Conservation (phyloP, 2,329 filamentous ascomycete genomes). For the Penicillium sp. region DNA sequence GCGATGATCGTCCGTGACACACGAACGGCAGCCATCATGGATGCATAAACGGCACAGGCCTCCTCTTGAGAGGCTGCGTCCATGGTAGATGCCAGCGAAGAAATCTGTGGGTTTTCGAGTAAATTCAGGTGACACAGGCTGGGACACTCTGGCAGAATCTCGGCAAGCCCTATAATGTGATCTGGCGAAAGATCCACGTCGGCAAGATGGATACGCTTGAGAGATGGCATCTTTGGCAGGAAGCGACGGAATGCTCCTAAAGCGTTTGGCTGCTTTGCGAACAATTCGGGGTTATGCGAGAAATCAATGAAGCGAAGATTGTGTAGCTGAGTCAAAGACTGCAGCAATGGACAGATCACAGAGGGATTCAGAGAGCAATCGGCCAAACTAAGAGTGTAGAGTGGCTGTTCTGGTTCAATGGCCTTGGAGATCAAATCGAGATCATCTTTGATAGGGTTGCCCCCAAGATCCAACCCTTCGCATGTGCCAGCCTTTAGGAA, state of each 20-base stretch:
- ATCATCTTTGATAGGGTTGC: constrained; percentile 64
- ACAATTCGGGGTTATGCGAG: constrained; percentile 80
- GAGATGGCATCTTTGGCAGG: constrained; percentile 66
- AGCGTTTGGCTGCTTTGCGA: constrained; percentile 66
- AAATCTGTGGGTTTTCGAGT: constrained; percentile 62
- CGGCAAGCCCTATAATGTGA: constrained; percentile 83
- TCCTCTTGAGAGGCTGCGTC: constrained; percentile 82
- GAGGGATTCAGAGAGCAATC: constrained; percentile 73
- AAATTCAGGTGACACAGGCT: constrained; percentile 81
- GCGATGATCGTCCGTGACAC: constrained; percentile 79
- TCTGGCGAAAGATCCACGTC: constrained; percentile 79
- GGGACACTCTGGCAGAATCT: constrained; percentile 78
- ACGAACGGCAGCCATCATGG: constrained; percentile 77
- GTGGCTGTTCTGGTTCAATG: constrained; percentile 45
- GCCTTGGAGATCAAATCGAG: constrained; percentile 39
- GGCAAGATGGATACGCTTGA: constrained; percentile 81
- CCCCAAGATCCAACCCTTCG: constrained; percentile 81
- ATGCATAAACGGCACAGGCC: constrained; percentile 88
- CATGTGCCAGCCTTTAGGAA: constrained; percentile 73
- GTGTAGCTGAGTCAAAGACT: constrained; percentile 61
- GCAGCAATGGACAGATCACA: constrained; percentile 68
- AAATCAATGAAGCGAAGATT: constrained; percentile 85
- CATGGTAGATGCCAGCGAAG: constrained; percentile 67
- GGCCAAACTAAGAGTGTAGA: constrained; percentile 80
- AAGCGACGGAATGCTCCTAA: constrained; percentile 72